Conservation (phyloP, 352 stramenopile genomes). For the Phytopythium helicoides region DNA sequence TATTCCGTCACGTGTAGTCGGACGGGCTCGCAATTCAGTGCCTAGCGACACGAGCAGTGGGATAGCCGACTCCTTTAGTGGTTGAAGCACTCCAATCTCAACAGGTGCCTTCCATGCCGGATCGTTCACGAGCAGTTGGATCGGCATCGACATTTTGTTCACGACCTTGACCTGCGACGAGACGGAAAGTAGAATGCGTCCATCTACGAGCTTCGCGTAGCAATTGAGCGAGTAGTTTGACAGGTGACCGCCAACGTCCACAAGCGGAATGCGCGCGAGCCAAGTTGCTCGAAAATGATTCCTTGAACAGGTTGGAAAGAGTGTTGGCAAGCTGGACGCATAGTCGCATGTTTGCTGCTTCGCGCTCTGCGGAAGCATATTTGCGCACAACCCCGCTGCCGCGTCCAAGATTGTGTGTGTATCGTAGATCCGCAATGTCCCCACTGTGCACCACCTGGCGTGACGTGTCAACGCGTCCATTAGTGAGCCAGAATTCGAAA, state of each 20-base stretch:
- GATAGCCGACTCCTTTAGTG: conserved; percentile 59
- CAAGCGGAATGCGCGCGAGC: conserved; percentile 59
- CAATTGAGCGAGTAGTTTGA: conserved; percentile 64
- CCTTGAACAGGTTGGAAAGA: conserved; percentile 69
- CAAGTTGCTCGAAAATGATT: conserved; percentile 82
- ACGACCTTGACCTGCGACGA: conserved; percentile 81
- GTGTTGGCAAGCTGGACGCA: conserved; percentile 59
- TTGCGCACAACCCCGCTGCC: conserved; percentile 68
- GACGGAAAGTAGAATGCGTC: conserved; percentile 72
- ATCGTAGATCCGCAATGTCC: conserved; percentile 58
- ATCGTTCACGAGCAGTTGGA: conserved; percentile 81
- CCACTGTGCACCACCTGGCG: conserved; percentile 37
- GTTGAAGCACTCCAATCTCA: conserved; percentile 61
- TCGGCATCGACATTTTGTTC: conserved; percentile 60
- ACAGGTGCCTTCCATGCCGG: conserved; percentile 71
- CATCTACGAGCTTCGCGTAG: conserved; percentile 68
- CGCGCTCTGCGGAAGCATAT: conserved; percentile 60
- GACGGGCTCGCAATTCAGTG: conserved; percentile 65
- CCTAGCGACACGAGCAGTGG: conserved; percentile 67
- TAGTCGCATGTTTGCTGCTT: conserved; percentile 51
- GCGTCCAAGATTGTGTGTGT: conserved; percentile 53
- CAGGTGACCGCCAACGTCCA: conserved; percentile 44
- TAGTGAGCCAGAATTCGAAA: conserved; percentile 70
- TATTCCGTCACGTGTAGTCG: conserved; percentile 6
- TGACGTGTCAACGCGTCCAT: conserved; percentile 32